A percentile compares a stretch with the other conserved stretches of the same genome.
Evolutionary conservation across 805 yeast species (phyloP).

Genomic region (Nakazawaea wyomingensis): DNA sequence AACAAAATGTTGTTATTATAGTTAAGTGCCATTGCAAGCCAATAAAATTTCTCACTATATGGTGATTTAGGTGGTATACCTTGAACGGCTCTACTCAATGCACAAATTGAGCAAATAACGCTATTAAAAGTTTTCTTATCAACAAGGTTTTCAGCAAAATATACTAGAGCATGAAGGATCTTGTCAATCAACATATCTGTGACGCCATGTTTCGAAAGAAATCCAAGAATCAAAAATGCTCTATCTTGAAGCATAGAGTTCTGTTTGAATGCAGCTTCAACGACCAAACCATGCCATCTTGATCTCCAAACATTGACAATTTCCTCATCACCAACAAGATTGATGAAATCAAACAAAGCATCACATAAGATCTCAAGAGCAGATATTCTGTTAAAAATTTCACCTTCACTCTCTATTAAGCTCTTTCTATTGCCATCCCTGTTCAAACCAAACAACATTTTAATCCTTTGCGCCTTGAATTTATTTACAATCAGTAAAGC

Average conservation of each 20-base stretch:
- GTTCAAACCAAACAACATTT: constrained; percentile 64
- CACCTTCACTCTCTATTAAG: constrained; percentile 27
- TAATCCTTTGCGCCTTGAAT: constrained; percentile 58
- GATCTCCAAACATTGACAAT: constrained; percentile 53
- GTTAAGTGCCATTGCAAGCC: constrained; percentile 33
- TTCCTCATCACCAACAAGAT: constrained; percentile 38
- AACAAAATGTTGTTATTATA: constrained; percentile 21
- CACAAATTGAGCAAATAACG: constrained; percentile 33
- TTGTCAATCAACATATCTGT: constrained; percentile 46
- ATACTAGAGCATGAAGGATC: constrained; percentile 17
- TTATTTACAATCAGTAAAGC: constrained; percentile 43
- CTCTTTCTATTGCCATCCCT: constrained; percentile 40
- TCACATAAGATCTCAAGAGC: constrained; percentile 58
- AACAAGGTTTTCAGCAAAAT: constrained; percentile 16
- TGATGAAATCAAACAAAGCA: constrained; percentile 46
- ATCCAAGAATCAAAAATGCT: constrained; percentile 66
- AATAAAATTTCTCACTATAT: constrained; percentile 43
- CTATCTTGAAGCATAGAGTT: constrained; percentile 60
- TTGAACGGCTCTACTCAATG: constrained; percentile 41
- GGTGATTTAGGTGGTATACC: constrained; percentile 43
- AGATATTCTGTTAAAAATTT: constrained; percentile 34
- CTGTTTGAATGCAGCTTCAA: constrained; percentile 54
- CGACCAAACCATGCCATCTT: constrained; percentile 59
- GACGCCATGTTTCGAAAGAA: constrained; percentile 57
- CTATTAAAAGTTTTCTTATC: constrained; percentile 21